Evolutionary conservation across 495 filamentous ascomycete species (phyloP), one percentile per base, ranked within the genome.

Genomic region (Aspergillus nidulans): DNA sequence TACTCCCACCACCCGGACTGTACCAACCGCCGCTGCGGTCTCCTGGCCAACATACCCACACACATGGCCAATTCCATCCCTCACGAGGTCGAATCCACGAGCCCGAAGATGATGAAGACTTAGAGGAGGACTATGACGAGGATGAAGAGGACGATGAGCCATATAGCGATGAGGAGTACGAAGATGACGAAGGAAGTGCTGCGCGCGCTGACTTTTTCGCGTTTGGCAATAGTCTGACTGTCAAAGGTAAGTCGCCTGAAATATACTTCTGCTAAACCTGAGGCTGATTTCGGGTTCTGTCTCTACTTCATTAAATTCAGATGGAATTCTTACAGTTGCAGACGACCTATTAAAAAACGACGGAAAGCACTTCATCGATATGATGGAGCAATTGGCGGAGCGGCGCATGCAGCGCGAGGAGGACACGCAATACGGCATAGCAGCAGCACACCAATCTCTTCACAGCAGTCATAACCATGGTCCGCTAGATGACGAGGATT

Each of bases 301-400:
- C 49, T 53, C 30, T 42, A 52, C 48, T 53, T 57, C 26, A 25
- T 53, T 54, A 28, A 57, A 56, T 64, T 55, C 76, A 97, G 92
- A 94, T 75, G 95, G 95, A 58, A 97, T 97, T 65, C 85, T 99
- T 64, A 99, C 94, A 51, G 95, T 99, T 61, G 94, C 94, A 65
- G 94, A 99, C 74, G 94, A 99, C 72, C 79, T 99, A 47, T 80
- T 99, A 28, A 96, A 97, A 71, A 99, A 99, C 69, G 94, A 99
- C 68, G 94, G 94, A 66, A 96, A 95, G 70, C 95, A 96, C 66
- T 99, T 99, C 77, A 99, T 99, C 71, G 94, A 99, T 70, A 97
- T 99, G 94, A 99, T 99, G 95, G 94, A 99, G 68, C 92, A 97
- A 69, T 82, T 99, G 62, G 95, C 94, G 10, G 95, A 99, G 72